Conservation (phyloP, 495 filamentous ascomycete genomes). For the Neurospora sp. region DNA sequence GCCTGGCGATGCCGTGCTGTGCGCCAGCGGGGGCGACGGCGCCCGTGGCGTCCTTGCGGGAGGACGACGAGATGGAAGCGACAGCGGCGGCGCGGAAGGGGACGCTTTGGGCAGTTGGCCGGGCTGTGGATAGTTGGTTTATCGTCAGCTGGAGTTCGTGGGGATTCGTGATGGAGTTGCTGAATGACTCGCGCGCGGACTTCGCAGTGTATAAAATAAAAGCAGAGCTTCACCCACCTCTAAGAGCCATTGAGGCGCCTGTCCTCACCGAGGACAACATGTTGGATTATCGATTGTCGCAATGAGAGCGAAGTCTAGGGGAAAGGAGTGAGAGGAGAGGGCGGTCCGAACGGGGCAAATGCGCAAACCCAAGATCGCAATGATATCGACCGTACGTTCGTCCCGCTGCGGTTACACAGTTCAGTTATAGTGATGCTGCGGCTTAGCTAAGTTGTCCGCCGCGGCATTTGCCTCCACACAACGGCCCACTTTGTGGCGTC, state of each 20-base stretch:
- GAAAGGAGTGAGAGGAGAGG: neutral
- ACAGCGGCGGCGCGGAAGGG: slow-evolving; percentile 50
- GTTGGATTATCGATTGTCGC: slow-evolving; percentile 10
- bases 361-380: neutral
- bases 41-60: slow-evolving; percentile 45
- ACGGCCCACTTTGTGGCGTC: neutral
- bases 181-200: neutral
- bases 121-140: slow-evolving; percentile 34
- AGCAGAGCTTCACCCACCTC: slow-evolving; percentile 43
- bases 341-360: neutral
- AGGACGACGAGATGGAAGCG: slow-evolving; percentile 52
- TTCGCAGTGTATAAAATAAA: neutral
- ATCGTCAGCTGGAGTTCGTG: slow-evolving; percentile 8
- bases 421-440: neutral
- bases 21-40: slow-evolving; percentile 28
- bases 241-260: slow-evolving; percentile 56
- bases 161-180: neutral
- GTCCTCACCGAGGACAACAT: slow-evolving; percentile 59
- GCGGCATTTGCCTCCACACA: neutral
- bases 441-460: neutral
- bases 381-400: neutral
- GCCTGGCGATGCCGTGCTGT: slow-evolving; percentile 21
- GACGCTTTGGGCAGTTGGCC: slow-evolving; percentile 47
- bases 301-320: neutral
- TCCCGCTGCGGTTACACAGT: neutral